phyloP scores from a whole-genome alignment of 1,139 yeast genomes.

The Kazachstania sp. region DNA sequence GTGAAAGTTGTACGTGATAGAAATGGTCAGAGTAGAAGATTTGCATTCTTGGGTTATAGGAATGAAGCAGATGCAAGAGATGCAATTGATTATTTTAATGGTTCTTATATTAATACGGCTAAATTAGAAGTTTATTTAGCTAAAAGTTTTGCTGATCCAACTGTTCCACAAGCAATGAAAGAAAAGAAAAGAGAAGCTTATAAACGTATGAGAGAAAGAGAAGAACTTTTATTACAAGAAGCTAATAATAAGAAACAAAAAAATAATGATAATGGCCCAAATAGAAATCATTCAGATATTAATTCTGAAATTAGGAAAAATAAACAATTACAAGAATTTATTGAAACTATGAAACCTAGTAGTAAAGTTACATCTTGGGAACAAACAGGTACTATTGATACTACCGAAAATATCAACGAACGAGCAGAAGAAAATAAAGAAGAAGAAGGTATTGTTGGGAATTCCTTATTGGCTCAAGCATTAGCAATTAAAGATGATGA shows the following conservation, averaged over 20 bases:
- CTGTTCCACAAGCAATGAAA: slow-evolving; percentile 65
- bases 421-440: slow-evolving; percentile 9
- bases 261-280: slow-evolving; percentile 6
- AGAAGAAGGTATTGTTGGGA: slow-evolving; percentile 21
- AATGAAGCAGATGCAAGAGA: slow-evolving; percentile 61
- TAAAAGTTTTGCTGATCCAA: slow-evolving; percentile 74
- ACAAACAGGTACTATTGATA: slow-evolving; percentile 9
- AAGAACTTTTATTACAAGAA: slow-evolving; percentile 36
- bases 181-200: slow-evolving; percentile 53
- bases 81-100: slow-evolving; percentile 70
- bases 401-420: slow-evolving; percentile 11
- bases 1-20: slow-evolving; percentile 73
- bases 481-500: slow-evolving; percentile 31
- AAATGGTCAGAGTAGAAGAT: slow-evolving; percentile 82
- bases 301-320: slow-evolving; percentile 55
- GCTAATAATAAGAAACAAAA: slow-evolving; percentile 27
- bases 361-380: slow-evolving; percentile 32
- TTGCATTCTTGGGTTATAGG: slow-evolving; percentile 87
- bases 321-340: slow-evolving; percentile 66
- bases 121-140: slow-evolving; percentile 74
- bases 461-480: slow-evolving; percentile 34
- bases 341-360: slow-evolving; percentile 77
- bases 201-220: slow-evolving; percentile 46
- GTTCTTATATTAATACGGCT: slow-evolving; percentile 76
- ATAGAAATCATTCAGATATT: slow-evolving; percentile 31